Base-by-base conservation (phyloP, 306 rosid species). In the Glycine tomentella region DNA sequence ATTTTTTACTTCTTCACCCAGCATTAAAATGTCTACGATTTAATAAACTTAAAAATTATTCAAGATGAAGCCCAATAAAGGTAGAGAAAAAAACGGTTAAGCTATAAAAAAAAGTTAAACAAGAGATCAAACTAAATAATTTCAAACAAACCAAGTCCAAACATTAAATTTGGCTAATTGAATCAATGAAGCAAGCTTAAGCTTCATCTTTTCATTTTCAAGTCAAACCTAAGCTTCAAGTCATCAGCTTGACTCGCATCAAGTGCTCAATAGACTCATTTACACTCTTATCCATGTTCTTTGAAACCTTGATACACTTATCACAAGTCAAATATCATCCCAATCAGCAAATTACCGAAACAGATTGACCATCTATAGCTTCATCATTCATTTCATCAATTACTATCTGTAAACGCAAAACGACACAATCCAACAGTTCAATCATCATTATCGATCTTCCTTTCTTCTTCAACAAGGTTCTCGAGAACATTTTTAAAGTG, bases 391-490 rank as follows among this genome's bases (percentile, higher is more conserved):
- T 57, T 55, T 56, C 14, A 78, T 72, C 17, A 79, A 50, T 31
- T 25, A 70, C 38, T 25, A 25, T 25, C 31, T 25, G 31, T 15
- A 77, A 15, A 25, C 51, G 17, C 25, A 61, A 82, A 50, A 59
- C 40, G 33, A 17, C 78, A 70, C 25, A 70, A 70, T 70, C 20
- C 59, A 53, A 71, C 2, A 72, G 70, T 44, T 72, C 62, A 78
- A 78, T 53, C 69, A 50, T 31, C 13, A 72, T 52, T 46, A 53
- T 76, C 81, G 50, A 6, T 65, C 70, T 50, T 69, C 58, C 62
- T 51, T 8, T 40, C 53, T 67, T 64, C 40, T 38, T 9, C 50
- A 51, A 11, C 55, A 25, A 79, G 38, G 52, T n/a, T 10, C 42
- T 55, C 62, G 4, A 15, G 5, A 14, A 15, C 3, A 2, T 14